Evolutionary conservation across 2,329 filamentous ascomycete species (phyloP).

Genomic region (Trichophyton schoenleinii): DNA sequence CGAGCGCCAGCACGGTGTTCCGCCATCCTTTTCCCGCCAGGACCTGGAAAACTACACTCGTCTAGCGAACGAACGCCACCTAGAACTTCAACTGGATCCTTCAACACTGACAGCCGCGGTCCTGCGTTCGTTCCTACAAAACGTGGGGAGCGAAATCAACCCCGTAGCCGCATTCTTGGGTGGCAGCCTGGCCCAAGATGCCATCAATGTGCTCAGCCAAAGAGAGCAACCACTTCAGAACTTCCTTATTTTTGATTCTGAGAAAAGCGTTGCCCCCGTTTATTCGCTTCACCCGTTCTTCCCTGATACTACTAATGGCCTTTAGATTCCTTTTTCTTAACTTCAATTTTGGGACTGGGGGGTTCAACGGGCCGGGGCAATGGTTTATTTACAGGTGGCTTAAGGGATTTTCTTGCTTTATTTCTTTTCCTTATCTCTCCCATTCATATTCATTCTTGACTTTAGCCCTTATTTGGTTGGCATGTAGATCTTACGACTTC

Average conservation of each 20-base stretch:
- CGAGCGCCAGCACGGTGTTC: constrained; percentile 44
- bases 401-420: neutral
- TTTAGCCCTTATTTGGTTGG: too few species aligned
- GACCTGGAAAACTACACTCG: constrained; percentile 67
- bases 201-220: constrained; percentile 87
- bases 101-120: constrained; percentile 59
- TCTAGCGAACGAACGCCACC: constrained; percentile 65
- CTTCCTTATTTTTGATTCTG: constrained; percentile 80
- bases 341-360: neutral
- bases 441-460: too few species aligned
- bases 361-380: neutral
- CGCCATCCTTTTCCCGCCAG: constrained; percentile 44
- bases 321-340: neutral
- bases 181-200: constrained; percentile 83
- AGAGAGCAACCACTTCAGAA: constrained; percentile 95
- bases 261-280: constrained; percentile 61
- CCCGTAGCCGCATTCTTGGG: constrained; percentile 83
- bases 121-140: constrained; percentile 73
- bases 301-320: constrained; percentile 13
- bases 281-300: constrained; percentile 68
- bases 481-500: neutral
- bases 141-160: constrained; percentile 69
- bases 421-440: neutral
- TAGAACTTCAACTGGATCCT: constrained; percentile 55
- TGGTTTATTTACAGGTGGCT: neutral